Evolutionary conservation across 1,284 basidiomycete species (phyloP).

Genomic region (Sporisorium iseilematis-ciliati): DNA sequence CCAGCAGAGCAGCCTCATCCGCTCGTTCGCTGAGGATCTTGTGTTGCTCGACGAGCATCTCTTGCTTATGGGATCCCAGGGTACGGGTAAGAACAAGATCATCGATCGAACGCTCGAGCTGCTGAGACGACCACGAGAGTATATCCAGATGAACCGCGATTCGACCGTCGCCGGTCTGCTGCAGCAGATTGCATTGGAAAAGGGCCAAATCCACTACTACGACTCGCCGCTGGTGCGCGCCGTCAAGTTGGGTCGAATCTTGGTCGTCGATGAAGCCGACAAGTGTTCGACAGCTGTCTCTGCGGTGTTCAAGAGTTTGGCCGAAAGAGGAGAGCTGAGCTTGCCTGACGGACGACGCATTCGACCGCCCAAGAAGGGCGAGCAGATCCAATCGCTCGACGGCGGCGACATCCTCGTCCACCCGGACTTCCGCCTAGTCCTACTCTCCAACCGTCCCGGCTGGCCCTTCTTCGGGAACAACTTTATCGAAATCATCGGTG

Average conservation of each 20-base stretch:
- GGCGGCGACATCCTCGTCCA: conserved; percentile 64
- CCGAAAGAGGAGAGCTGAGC: conserved; percentile 69
- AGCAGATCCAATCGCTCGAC: conserved; percentile 9
- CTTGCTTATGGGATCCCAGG: conserved; percentile 70
- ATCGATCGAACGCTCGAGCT: conserved; percentile 70
- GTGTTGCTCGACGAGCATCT: conserved; percentile 68
- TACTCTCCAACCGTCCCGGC: conserved; percentile 70
- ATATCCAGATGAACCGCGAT: conserved; percentile 70
- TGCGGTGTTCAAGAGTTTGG: conserved; percentile 69
- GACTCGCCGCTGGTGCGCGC: conserved; percentile 70
- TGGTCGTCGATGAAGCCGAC: conserved; percentile 71
- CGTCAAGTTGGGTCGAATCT: conserved; percentile 66
- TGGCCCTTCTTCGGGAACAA: conserved; percentile 69
- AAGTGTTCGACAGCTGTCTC: conserved; percentile 70
- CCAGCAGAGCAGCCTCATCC: conserved; percentile 66
- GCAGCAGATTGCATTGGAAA: conserved; percentile 66
- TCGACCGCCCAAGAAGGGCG: conserved; percentile 38
- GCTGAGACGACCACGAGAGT: conserved; percentile 69
- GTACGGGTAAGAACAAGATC: conserved; percentile 71
- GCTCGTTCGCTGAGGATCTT: conserved; percentile 69
- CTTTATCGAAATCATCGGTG: conserved; percentile 69
- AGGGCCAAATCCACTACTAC: conserved; percentile 66
- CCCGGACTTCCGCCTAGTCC: conserved; percentile 69
- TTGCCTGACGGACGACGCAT: conserved; percentile 69
- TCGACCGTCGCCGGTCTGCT: conserved; percentile 65